Percentiles rank a stretch among this genome's conserved stretches.
phyloP scores from a whole-genome alignment of 371 early-diverging fungal species.

The Lichtheimia hyalospora region DNA sequence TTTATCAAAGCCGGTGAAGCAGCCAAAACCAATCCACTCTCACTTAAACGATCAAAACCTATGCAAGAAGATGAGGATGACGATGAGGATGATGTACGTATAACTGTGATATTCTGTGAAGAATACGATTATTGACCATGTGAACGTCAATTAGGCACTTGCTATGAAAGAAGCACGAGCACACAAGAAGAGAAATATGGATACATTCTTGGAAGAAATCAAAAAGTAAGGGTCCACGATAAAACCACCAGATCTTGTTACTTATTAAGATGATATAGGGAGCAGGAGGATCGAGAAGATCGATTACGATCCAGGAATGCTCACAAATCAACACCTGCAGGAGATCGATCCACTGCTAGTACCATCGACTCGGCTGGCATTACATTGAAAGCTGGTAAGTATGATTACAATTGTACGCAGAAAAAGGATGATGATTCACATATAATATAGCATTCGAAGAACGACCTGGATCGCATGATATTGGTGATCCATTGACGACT shows the following conservation, averaged over 20 bases:
- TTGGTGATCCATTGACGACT: conserved; percentile 79
- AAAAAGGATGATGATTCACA: no score
- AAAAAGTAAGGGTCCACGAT: conserved; percentile 51
- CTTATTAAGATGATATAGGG: conserved; percentile 12
- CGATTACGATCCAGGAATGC: conserved; percentile 25
- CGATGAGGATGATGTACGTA: conserved; percentile 34
- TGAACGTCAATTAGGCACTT: conserved; percentile 13
- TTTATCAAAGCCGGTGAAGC: conserved; percentile 41
- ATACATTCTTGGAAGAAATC: conserved; percentile 82
- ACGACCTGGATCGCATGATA: conserved; percentile 64
- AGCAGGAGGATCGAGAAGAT: conserved; percentile 43
- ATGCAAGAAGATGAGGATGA: conserved; percentile 25
- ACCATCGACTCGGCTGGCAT: conserved; percentile 5
- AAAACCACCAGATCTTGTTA: background rate
- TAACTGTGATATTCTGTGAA: no score
- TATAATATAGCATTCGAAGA: conserved; percentile 35
- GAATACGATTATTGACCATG: no score
- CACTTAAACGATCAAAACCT: conserved; percentile 5
- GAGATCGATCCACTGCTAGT: conserved; percentile 1
- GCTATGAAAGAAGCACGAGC: conserved; percentile 37
- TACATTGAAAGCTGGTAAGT: conserved; percentile 37
- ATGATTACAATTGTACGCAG: background rate
- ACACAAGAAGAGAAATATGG: conserved; percentile 78
- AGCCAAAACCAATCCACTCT: conserved; percentile 8
- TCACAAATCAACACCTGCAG: conserved; percentile 10